Conservation (phyloP, 805 yeast genomes). For the Saccharomycopsis sp. region DNA sequence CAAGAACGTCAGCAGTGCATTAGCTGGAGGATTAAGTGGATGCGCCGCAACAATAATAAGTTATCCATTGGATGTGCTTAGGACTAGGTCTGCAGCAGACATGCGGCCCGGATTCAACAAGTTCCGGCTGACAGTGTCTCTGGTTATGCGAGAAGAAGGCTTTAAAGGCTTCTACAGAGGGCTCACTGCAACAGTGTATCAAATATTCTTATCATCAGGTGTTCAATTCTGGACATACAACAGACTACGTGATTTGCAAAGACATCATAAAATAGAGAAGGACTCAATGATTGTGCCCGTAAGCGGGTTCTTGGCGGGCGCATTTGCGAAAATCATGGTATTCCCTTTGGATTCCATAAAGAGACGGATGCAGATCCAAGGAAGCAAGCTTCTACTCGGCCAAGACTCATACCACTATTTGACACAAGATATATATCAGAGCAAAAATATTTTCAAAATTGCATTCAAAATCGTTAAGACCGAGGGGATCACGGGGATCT, state of each 20-base stretch:
- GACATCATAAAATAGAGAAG: conserved; percentile 17
- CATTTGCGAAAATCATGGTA: conserved; percentile 59
- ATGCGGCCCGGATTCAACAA: conserved; percentile 30
- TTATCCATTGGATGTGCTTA: conserved; percentile 84
- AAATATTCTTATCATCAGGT: conserved; percentile 19
- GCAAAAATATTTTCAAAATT: conserved; percentile 9
- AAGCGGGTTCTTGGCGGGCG: conserved; percentile 74
- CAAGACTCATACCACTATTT: conserved; percentile 11
- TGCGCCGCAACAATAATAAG: conserved; percentile 62
- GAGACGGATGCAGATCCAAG: conserved; percentile 65
- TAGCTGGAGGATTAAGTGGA: conserved; percentile 78
- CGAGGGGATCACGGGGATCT: conserved; percentile 17
- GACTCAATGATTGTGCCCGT: conserved; percentile 38
- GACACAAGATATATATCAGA: conserved; percentile 4
- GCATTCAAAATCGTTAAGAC: conserved; percentile 4
- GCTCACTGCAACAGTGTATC: conserved; percentile 34
- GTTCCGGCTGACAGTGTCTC: conserved; percentile 29
- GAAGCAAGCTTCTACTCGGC: conserved; percentile 18
- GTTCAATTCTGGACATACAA: conserved; percentile 18
- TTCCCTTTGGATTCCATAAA: conserved; percentile 86
- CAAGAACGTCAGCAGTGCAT: conserved; percentile 26
- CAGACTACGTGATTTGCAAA: conserved; percentile 30
- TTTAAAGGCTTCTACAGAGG: conserved; percentile 45
- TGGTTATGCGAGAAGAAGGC: conserved; percentile 33
- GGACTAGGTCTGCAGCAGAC: conserved; percentile 77